Evolutionary conservation across 306 rosid genomes (phyloP), one percentile per base, ranked within the genome.

Genomic region (Ormosia emarginata): DNA sequence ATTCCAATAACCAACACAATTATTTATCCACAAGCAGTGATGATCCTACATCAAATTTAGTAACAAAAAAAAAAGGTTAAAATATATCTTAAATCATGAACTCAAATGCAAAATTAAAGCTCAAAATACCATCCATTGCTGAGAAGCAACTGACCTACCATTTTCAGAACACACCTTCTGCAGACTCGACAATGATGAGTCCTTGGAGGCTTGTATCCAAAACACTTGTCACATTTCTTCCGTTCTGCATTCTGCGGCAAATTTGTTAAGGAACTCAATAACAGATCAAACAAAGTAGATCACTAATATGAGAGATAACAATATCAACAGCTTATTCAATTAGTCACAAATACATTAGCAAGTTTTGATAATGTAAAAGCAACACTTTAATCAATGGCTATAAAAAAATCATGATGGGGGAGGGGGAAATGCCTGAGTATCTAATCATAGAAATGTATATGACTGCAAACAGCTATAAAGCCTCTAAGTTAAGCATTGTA

Each of bases 131-230:
- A 79, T 39, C 39, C 59, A 64, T 59, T n/a, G 33, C 67, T 17
- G 4, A n/a, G 72, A 75, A 68, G 46, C 40, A 79, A 84, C 71
- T 40, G 61, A 93, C 94, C 86, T 91, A 94, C 98, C 98, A 93
- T 94, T 85, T 89, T 91, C 83, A 94, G 81, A 83, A 94, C 87
- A 94, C 98, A 94, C 85, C 87, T 94, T 86, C 92, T 85, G 86
- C 97, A 94, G 41, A 94, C 95, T 67, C 95, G 91, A 81, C 97
- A 94, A 87, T 94, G 98, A 85, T 94, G 98, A 73, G 98, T 84
- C 91, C 97, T 89, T 2, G 97, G 98, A 76, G 98, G 98, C 84
- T 93, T 93, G 89, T 79, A 88, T 1, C 74, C 87, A 74, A 81
- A 85, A 71, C 97, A 94, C 67, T 91, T 94, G 84, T 93, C 97